Evolutionary conservation across 352 stramenopile species (phyloP), one percentile per base, ranked within the genome.

Genomic region (Elongisporangium senticosum): DNA sequence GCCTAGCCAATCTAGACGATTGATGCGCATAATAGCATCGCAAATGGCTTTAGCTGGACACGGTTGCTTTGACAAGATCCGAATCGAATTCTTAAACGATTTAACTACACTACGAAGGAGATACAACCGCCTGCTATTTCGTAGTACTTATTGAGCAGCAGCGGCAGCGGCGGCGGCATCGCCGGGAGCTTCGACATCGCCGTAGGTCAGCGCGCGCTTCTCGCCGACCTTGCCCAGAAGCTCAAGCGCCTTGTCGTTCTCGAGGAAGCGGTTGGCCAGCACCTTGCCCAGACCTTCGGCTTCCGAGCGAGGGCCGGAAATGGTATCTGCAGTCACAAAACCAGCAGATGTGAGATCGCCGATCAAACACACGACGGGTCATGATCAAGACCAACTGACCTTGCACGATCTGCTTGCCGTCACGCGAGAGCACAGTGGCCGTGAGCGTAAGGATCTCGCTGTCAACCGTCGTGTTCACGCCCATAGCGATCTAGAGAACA

Each of bases 131-230:
- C 10, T 39, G 7, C 28, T 39, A 13, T 13, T 39, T 14, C 28
- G 28, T 39, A 39, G 28, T 39, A 39, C 28, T 39, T 39, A 39
- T 6, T 39, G 28, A 39, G 28, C 28, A 60, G 77, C 75, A 14
- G 78, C 77, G 20, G 79, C 75, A n/a, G 79, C 79, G 49, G 72
- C 75, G 2, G 72, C 75, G 21, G 78, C 83, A 48, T 93, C 83
- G 22, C 83, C 83, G 10, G 83, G 83, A 14, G 77, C 71, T 59
- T 93, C 83, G 1, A 59, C 67, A 51, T 91, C 71, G 23, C 83
- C 83, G 61, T 91, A 93, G 6, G 83, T 93, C 21, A 88, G 59
- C 20, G 81, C 81, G n/a, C 83, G 80, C 67, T 93, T 93, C 59
- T 86, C 63, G 4, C 74, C 71, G 11, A 62, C 65, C 51, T 89